Base-by-base conservation (phyloP, 495 filamentous ascomycete species). In the Peziza echinospora region DNA sequence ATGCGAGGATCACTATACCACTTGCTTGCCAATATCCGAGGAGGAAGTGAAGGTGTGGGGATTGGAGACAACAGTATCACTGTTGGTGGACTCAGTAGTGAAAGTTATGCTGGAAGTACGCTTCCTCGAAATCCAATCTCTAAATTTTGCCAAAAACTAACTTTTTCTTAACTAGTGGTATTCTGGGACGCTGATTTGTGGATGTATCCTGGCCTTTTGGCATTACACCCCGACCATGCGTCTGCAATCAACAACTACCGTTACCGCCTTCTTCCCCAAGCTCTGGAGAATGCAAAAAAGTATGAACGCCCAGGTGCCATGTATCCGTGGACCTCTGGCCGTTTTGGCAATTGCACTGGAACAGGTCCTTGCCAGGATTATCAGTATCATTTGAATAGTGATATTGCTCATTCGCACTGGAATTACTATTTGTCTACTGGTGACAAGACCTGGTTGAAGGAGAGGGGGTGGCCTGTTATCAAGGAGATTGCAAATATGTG, bases 1-100 rank as follows among this genome's bases (percentile, higher is more conserved):
- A 67, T 77, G 0, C 70, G 83, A 4, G 70, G 73, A 4, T 81
- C 73, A 47, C 65, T 71, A 1, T 85, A 77, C 59, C 76, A 82
- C 51, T 60, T 86, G 0, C 60, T 86, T 17, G 76, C 82, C 49
- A 80, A 81, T 46, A 46, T 64, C 17, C 52, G 57, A 13, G 49
- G 53, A 16, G 56, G 55, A 24, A 67, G 67, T 1, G 64, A 72
- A 37, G 69, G 69, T 3, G 45, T 53, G 19, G 67, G 67, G 9
- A 56, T 73, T 3, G 63, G 64, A 37, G 62, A 71, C 28, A 65
- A 75, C 48, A 71, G 68, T 47, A 65, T 76, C 19, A 53, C 65
- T 16, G 72, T 75, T 28, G 68, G 70, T 24, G 72, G 72, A 2
- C 57, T 76, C 3, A 62, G 61, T 1, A 69, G 67, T 26, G 70